phyloP scores from a whole-genome alignment of 2,329 filamentous ascomycete genomes.

The Shiraia bambusicola region DNA sequence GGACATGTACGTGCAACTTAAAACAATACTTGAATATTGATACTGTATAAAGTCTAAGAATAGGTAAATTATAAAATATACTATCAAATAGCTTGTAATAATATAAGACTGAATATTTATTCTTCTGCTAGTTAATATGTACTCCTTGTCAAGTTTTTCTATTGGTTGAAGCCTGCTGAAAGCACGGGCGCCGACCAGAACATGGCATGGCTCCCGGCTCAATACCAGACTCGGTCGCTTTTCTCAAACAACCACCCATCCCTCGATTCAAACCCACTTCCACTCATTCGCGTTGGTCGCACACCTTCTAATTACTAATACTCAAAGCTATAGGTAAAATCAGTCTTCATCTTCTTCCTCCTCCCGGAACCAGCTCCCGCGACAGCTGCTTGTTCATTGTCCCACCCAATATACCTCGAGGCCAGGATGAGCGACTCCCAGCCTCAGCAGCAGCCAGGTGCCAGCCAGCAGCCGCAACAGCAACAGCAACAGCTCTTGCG shows the following conservation, averaged over 20 bases:
- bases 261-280: background rate
- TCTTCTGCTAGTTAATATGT: slow-evolving; percentile 1
- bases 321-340: no score
- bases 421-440: slow-evolving; percentile 39
- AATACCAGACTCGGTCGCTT: background rate
- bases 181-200: no score
- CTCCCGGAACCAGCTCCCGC: background rate
- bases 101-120: no score
- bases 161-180: no score
- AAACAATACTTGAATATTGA: no score
- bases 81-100: no score
- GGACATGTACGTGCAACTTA: no score
- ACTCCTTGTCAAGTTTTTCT: no score
- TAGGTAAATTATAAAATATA: no score
- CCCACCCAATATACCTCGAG: slow-evolving; percentile 11
- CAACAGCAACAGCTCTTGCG: slow-evolving; percentile 32
- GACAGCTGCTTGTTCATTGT: slow-evolving; percentile 4
- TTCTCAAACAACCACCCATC: slow-evolving; percentile 3
- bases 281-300: background rate
- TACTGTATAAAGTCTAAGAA: no score
- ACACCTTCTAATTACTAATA: background rate
- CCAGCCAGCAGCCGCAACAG: slow-evolving; percentile 18
- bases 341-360: background rate
- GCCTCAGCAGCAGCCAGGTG: slow-evolving; percentile 27
- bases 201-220: background rate